Base-by-base conservation (phyloP, 2,329 filamentous ascomycete species). In the Didymella lethalis region DNA sequence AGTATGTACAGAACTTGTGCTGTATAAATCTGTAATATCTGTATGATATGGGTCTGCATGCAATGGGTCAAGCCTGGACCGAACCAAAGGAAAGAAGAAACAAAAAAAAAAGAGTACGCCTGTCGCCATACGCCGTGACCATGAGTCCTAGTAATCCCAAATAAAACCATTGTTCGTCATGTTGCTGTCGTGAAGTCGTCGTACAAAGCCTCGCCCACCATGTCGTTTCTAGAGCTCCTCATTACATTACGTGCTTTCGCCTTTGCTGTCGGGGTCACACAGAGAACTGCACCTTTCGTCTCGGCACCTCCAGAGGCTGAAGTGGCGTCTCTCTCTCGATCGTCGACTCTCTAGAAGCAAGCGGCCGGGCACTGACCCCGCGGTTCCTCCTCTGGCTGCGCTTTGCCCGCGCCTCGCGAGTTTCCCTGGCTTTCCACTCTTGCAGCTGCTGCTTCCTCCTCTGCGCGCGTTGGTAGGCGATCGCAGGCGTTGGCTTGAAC, bases 401-500 rank as follows among this genome's bases (percentile, higher is more conserved):
- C 68, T 79, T 82, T 62, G 85, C 82, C 63, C 86, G 78, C 31
- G 85, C 86, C 68, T 88, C 86, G 55, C 80, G 77, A 23, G 84
- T 83, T 70, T 88, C 86, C 38, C 86, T 78, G 40, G 77, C 80
- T 66, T 82, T 84, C 84, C 85, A 88, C 51, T 87, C 85, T 29
- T 79, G 77, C 40, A 89, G 75, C 70, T 88, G 86, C 72, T 84
- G 83, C 69, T 83, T 81, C 56, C 86, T 79, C 67, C 80, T 83
- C 70, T 86, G 83, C 41, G 81, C 80, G 47, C 86, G 77, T 16
- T 82, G 82, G 75, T 84, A 84, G 1, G 85, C 85, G 29, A 86
- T 82, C 40, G 85, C 83, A 16, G 86, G 81, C 2, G 86, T 88
- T 3, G 86, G 86, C 58, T 81, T 82, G 72, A 88, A 89, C 0